phyloP scores from a whole-genome alignment of 106 monocot species.

The Platanthera zijinensis region DNA sequence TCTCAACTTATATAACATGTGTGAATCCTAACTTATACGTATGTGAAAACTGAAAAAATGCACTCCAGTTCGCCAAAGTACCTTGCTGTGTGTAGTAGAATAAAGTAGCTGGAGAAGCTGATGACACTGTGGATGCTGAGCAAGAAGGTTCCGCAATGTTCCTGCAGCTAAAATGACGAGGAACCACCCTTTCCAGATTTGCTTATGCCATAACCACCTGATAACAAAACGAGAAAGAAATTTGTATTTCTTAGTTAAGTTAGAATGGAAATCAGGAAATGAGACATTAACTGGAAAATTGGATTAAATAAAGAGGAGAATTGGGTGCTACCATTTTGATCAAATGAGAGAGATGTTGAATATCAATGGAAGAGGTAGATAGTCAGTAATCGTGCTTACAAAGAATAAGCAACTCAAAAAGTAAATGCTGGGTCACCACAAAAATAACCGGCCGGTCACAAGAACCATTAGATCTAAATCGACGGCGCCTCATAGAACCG shows the following conservation, averaged over 20 bases:
- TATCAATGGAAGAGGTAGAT: background rate
- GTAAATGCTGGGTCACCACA: background rate
- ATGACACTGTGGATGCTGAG: no score
- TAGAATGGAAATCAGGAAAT: background rate
- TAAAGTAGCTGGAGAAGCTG: no score
- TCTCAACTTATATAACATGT: no score
- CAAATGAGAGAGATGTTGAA: background rate
- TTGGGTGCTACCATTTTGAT: slow-evolving; percentile 2
- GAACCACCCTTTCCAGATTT: slow-evolving; percentile 17
- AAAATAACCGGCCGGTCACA: no score
- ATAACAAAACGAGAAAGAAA: background rate
- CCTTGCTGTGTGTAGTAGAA: no score
- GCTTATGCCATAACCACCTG: slow-evolving; percentile 26
- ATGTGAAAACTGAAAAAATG: no score
- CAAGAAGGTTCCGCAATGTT: no score
- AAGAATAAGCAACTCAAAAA: background rate
- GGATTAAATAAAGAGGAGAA: background rate
- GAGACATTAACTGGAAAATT: background rate
- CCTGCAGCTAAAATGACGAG: no score
- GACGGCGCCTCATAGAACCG: no score
- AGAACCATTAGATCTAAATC: no score
- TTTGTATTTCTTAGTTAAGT: background rate
- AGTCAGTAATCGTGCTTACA: background rate
- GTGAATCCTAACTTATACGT: no score
- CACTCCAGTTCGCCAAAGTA: no score